phyloP scores from a whole-genome alignment of 805 yeast species.

The Tetrapisispora phaffii region DNA sequence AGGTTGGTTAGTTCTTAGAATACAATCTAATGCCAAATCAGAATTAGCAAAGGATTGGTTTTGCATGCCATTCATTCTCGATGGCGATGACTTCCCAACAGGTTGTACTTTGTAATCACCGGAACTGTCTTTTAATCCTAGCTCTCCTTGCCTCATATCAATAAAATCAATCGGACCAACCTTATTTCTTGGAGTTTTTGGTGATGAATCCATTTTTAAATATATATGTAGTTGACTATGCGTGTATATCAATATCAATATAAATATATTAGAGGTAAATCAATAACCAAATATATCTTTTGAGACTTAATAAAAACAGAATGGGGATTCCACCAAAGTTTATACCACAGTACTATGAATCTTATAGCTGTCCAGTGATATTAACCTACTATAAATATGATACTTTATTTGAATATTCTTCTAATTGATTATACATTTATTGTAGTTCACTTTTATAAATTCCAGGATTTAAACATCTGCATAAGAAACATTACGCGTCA shows the following conservation, averaged over 20 bases:
- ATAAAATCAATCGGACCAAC: neutral
- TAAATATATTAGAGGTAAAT: too few species aligned
- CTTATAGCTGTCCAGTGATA: too few species aligned
- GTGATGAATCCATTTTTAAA: constrained; percentile 2
- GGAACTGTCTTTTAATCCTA: neutral
- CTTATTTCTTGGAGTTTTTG: constrained; percentile 8
- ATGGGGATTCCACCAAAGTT: too few species aligned
- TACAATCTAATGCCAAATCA: constrained; percentile 8
- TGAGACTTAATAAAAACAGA: too few species aligned
- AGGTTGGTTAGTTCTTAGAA: constrained; percentile 5
- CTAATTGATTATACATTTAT: too few species aligned
- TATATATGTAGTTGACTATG: too few species aligned
- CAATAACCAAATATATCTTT: too few species aligned
- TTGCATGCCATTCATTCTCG: neutral
- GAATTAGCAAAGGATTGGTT: neutral
- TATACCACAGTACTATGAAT: too few species aligned
- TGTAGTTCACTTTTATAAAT: neutral
- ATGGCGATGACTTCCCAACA: constrained; percentile 12
- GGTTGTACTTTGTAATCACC: constrained; percentile 9
- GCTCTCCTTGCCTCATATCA: neutral
- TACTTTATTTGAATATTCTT: too few species aligned
- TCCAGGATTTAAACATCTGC: too few species aligned
- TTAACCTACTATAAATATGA: too few species aligned
- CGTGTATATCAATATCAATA: too few species aligned
- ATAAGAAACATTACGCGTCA: neutral